Evolutionary conservation across 768 basidiomycete genomes (phyloP).

Genomic region (Dendrothele bispora): DNA sequence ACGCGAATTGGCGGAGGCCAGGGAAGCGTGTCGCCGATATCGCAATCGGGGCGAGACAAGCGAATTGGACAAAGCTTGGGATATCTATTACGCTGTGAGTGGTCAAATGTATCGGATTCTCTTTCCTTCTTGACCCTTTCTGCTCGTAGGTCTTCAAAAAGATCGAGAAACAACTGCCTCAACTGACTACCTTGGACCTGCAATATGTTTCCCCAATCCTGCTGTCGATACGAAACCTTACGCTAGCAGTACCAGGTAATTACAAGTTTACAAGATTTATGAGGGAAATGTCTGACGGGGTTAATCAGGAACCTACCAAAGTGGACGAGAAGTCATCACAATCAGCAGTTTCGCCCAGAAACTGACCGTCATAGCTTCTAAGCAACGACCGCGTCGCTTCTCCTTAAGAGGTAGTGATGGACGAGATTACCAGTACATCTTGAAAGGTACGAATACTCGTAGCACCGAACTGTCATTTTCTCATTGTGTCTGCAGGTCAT

Average conservation of each 20-base stretch:
- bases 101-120: neutral
- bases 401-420: conserved; percentile 89
- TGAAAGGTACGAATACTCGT: conserved; percentile 67
- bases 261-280: neutral
- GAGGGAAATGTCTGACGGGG: neutral
- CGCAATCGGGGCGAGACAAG: conserved; percentile 82
- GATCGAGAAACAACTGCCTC: conserved; percentile 90
- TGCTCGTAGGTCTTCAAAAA: conserved; percentile 83
- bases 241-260: conserved; percentile 93
- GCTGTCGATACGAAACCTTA: conserved; percentile 84
- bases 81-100: conserved; percentile 91
- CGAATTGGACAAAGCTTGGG: conserved; percentile 97
- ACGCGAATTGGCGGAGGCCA: conserved; percentile 87
- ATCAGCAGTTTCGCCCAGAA: conserved; percentile 88
- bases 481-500: conserved; percentile 61
- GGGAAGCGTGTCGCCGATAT: conserved; percentile 87
- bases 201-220: conserved; percentile 97
- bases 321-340: conserved; percentile 77
- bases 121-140: neutral
- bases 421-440: conserved; percentile 84
- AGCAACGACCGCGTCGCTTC: conserved; percentile 91
- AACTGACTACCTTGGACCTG: conserved; percentile 85
- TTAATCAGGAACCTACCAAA: conserved; percentile 81
- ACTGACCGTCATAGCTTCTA: conserved; percentile 91
- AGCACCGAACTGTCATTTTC: neutral